These are phyloP conservation scores for Pleodorina starrii DNA, from an alignment of 139 green algal genomes.

Conservation along the genomic window DNA sequence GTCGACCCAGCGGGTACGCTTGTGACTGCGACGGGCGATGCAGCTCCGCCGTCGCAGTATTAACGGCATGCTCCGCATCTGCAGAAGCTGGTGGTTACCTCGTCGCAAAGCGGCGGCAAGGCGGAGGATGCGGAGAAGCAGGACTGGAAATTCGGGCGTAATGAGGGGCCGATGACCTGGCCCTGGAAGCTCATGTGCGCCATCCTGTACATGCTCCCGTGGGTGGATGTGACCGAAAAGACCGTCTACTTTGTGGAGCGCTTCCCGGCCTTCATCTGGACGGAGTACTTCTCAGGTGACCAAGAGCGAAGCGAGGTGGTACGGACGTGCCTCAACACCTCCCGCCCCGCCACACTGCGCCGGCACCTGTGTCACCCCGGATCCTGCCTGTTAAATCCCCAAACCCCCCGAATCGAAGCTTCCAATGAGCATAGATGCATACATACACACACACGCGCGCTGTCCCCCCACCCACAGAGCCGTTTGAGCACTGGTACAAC, in stretches of 20 bases:
- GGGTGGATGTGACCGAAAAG: slow-evolving; percentile 78
- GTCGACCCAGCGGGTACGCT: slow-evolving; percentile 36
- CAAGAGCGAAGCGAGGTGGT: too few relatives aligned
- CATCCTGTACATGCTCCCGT: slow-evolving; percentile 77
- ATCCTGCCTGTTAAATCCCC: too few relatives aligned
- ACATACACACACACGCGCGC: background rate
- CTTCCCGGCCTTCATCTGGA: slow-evolving; percentile 74
- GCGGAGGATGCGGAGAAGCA: slow-evolving; percentile 70
- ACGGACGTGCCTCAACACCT: too few relatives aligned
- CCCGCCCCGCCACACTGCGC: background rate
- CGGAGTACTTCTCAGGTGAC: slow-evolving; percentile 76
- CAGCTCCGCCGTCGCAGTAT: background rate
- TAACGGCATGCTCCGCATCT: background rate
- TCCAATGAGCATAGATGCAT: too few relatives aligned
- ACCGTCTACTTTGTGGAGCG: slow-evolving; percentile 79
- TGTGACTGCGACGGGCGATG: background rate
- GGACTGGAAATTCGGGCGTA: slow-evolving; percentile 77
- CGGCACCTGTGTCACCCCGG: too few relatives aligned
- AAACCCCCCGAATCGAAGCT: too few relatives aligned
- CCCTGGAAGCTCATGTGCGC: slow-evolving; percentile 74
- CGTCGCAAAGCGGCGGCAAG: slow-evolving; percentile 51
- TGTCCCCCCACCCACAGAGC: slow-evolving; percentile 55
- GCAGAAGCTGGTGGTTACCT: slow-evolving; percentile 38
- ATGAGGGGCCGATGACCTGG: slow-evolving; percentile 75
- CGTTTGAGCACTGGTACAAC: slow-evolving; percentile 81